phyloP scores from a whole-genome alignment of 345 rosid species.

The Salix caprea region DNA sequence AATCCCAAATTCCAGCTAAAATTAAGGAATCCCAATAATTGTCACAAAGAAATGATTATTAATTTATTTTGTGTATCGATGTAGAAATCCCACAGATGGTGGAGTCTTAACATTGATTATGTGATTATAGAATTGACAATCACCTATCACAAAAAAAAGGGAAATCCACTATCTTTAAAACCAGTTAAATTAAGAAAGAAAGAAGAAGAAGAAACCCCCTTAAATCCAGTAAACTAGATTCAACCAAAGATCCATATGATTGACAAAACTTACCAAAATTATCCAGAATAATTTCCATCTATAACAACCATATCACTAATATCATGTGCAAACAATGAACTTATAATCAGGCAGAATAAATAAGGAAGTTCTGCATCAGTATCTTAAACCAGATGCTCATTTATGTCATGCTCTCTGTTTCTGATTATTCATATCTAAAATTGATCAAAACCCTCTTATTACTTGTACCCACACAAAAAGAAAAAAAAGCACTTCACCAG shows the following conservation, averaged over 20 bases:
- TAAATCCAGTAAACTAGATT: background rate
- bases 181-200: background rate
- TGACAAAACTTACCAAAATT: background rate
- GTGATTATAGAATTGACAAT: background rate
- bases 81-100: background rate
- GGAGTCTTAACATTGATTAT: background rate
- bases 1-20: background rate
- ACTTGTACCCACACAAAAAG: background rate
- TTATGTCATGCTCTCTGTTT: background rate
- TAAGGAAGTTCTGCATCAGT: background rate
- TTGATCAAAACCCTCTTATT: background rate
- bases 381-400: background rate
- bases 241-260: background rate
- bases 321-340: background rate
- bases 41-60: background rate
- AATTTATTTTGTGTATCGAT: background rate
- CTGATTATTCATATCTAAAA: background rate
- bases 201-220: background rate
- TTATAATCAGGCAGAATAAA: background rate
- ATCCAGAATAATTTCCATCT: background rate
- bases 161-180: background rate
- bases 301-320: background rate
- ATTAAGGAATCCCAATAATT: background rate
- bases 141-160: background rate
- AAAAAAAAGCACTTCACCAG: constrained; percentile 45